phyloP scores from a whole-genome alignment of 257 asterid species.

The Solanum virginianum region DNA sequence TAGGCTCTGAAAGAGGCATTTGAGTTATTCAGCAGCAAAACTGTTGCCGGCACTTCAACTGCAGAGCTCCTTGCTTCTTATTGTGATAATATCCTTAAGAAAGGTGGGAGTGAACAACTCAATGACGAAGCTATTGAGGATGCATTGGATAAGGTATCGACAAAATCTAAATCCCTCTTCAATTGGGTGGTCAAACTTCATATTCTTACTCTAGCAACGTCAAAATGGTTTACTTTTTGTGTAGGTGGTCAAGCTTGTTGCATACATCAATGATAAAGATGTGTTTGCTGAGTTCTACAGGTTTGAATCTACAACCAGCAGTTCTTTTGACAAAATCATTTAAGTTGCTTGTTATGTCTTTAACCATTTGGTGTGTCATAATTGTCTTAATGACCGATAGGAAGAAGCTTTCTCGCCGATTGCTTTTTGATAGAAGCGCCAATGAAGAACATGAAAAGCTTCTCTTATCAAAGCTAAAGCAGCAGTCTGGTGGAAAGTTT shows the following conservation, averaged over 20 bases:
- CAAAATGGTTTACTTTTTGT: not conserved
- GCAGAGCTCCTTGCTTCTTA: constrained; percentile 37
- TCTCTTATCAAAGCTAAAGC: constrained; percentile 38
- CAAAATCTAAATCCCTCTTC: not conserved
- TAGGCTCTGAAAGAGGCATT: constrained; percentile 50
- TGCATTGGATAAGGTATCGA: constrained; percentile 32
- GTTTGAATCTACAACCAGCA: constrained; percentile 1
- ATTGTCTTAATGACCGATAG: constrained; percentile 7
- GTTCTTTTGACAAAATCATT: not conserved
- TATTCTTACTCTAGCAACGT: not conserved
- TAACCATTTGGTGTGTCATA: not conserved
- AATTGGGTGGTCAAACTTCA: not conserved
- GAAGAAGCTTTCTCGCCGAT: constrained; percentile 50
- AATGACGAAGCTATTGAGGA: constrained; percentile 41
- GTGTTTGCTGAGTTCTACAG: constrained; percentile 40
- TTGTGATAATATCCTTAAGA: constrained; percentile 39
- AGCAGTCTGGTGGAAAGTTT: constrained; percentile 38
- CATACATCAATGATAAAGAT: constrained; percentile 42
- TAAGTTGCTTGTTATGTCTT: not conserved
- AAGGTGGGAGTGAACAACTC: constrained; percentile 36
- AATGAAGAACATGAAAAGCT: constrained; percentile 41
- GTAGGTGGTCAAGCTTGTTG: constrained; percentile 37
- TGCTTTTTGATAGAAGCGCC: constrained; percentile 31
- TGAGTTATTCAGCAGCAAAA: constrained; percentile 37
- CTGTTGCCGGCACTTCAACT: constrained; percentile 24